These are phyloP conservation scores for Boletus edulis DNA, from an alignment of 768 basidiomycete species.

Conservation along the genomic window DNA sequence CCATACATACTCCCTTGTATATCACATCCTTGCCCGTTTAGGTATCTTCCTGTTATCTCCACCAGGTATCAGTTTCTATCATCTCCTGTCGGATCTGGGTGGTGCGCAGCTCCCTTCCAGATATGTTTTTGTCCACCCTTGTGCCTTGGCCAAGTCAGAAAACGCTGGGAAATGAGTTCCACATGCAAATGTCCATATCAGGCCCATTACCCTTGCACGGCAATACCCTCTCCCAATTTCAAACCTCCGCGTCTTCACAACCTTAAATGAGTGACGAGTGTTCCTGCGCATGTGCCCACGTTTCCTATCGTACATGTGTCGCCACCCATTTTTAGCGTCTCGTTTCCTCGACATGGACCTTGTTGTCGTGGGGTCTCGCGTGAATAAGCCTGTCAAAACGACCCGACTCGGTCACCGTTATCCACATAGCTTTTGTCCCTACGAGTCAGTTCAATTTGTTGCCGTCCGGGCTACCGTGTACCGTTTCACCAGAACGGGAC, in stretches of 20 bases:
- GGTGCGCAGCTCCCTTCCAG: constrained; percentile 24
- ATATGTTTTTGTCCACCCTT: constrained; percentile 26
- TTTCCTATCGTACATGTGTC: constrained; percentile 10
- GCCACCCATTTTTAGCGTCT: constrained; percentile 7
- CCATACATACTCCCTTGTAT: constrained; percentile 18
- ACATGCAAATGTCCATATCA: constrained; percentile 17
- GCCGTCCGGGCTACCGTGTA: not conserved
- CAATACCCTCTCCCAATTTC: constrained; percentile 22
- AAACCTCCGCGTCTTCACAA: constrained; percentile 19
- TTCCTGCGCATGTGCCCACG: constrained; percentile 6
- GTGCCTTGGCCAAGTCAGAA: constrained; percentile 14
- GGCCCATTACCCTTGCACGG: constrained; percentile 9
- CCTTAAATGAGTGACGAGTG: constrained; percentile 10
- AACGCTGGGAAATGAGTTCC: constrained; percentile 11
- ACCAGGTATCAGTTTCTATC: constrained; percentile 28
- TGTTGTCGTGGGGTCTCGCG: constrained; percentile 11
- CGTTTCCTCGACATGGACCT: constrained; percentile 24
- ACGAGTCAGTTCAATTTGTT: constrained; percentile 1
- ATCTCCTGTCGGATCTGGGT: constrained; percentile 30
- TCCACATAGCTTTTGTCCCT: constrained; percentile 1
- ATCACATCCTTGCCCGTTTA: constrained; percentile 20
- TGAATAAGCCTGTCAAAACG: constrained; percentile 7
- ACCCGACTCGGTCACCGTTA: not conserved
- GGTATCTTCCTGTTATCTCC: constrained; percentile 32
- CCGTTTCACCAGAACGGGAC: constrained; percentile 10